Percentiles rank a stretch among this genome's conserved stretches.
These are phyloP conservation scores for Pseudohyphozyma bogoriensis DNA, from an alignment of 768 basidiomycete genomes.

Conservation along the genomic window DNA sequence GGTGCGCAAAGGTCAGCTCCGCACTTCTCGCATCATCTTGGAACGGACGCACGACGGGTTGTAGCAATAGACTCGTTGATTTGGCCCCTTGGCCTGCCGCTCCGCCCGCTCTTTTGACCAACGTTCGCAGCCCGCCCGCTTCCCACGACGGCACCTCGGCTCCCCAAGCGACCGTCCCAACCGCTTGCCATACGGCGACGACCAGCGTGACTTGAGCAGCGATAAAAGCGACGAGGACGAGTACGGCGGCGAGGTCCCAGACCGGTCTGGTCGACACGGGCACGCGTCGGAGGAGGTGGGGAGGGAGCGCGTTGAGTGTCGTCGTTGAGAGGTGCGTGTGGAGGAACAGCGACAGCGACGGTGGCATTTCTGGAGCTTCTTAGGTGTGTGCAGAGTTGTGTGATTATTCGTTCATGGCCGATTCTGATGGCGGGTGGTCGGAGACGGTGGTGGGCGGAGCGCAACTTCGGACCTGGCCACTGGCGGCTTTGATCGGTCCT, in stretches of 20 bases:
- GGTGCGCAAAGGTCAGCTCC: neutral
- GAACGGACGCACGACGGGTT: conserved; percentile 6
- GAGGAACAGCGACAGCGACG: no score
- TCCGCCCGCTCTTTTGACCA: neutral
- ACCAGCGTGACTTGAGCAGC: conserved; percentile 4
- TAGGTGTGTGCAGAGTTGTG: no score
- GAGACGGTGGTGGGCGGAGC: no score
- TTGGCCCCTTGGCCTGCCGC: neutral
- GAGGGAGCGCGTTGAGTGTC: conserved; percentile 1
- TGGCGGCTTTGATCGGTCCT: no score
- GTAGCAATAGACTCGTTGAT: conserved; percentile 4
- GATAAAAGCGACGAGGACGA: neutral
- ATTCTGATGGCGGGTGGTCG: no score
- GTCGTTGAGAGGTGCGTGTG: neutral
- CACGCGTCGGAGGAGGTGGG: neutral
- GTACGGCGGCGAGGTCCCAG: neutral
- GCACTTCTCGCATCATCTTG: neutral
- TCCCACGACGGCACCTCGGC: no score
- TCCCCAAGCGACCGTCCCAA: neutral
- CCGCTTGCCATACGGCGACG: neutral
- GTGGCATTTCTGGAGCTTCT: no score
- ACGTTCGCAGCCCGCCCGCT: no score
- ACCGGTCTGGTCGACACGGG: neutral
- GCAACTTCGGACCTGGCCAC: no score
- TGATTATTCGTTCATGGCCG: no score